phyloP scores from a whole-genome alignment of 345 rosid genomes.

The Lumnitzera littorea region DNA sequence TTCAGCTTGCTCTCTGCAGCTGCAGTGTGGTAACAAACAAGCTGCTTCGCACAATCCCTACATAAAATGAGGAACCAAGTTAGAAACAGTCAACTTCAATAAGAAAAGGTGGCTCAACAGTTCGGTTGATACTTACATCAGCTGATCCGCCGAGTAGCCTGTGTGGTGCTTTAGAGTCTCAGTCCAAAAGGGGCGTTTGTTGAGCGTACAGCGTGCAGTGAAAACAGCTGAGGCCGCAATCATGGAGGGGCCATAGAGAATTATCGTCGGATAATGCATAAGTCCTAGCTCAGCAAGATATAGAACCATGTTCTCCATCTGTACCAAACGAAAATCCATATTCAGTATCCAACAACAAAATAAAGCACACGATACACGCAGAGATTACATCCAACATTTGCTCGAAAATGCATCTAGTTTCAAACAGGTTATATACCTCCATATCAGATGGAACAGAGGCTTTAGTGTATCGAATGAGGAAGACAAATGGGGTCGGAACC shows the following conservation, averaged over 20 bases:
- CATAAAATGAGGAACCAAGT: background rate
- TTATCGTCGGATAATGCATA: conserved; percentile 47
- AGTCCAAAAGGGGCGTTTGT: conserved; percentile 61
- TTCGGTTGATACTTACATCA: conserved; percentile 28
- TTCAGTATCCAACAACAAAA: background rate
- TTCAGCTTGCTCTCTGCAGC: conserved; percentile 59
- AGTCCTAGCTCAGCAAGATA: conserved; percentile 73
- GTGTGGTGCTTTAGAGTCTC: conserved; percentile 65
- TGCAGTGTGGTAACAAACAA: conserved; percentile 42
- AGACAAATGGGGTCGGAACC: conserved; percentile 80
- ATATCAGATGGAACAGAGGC: conserved; percentile 54
- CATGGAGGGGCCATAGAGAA: conserved; percentile 47
- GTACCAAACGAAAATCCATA: background rate
- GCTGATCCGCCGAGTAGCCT: conserved; percentile 53
- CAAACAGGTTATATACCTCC: conserved; percentile 27
- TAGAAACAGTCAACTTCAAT: background rate
- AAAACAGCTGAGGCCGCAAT: conserved; percentile 89
- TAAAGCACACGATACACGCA: background rate
- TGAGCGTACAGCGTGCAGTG: conserved; percentile 73
- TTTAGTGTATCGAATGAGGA: conserved; percentile 68
- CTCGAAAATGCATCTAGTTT: too few relatives aligned
- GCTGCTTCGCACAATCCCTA: conserved; percentile 67
- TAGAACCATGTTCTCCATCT: conserved; percentile 71
- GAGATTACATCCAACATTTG: background rate
- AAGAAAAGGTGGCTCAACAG: background rate